Percentiles rank a stretch among this genome's conserved stretches.
Evolutionary conservation across 257 asterid genomes (phyloP).

Genomic region (Paraleonurus japonicus): DNA sequence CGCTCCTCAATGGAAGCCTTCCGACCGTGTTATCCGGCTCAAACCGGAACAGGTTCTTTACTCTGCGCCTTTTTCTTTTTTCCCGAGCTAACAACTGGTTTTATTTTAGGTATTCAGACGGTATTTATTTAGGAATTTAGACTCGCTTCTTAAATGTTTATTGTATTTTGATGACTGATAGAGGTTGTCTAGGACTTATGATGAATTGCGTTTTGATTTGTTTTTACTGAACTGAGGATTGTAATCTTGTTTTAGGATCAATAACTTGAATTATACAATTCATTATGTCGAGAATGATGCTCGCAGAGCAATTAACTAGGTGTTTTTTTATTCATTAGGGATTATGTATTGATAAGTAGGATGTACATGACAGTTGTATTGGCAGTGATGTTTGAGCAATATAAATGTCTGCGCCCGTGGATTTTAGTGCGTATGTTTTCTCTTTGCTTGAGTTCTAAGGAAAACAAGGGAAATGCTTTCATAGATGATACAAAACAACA

Average conservation of each 20-base stretch:
- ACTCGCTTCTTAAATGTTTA: neutral
- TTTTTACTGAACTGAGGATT: constrained; percentile 1
- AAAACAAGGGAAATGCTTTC: neutral
- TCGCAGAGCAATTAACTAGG: neutral
- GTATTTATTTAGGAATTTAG: neutral
- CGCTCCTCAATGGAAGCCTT: constrained; percentile 70
- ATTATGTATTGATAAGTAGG: neutral
- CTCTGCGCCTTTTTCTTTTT: neutral
- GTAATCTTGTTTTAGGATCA: neutral
- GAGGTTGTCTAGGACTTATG: neutral
- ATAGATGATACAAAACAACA: neutral
- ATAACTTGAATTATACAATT: neutral
- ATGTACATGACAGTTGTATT: neutral
- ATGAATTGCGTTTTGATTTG: neutral
- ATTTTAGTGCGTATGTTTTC: constrained; percentile 8
- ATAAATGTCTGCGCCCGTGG: neutral
- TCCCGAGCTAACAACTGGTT: constrained; percentile 8
- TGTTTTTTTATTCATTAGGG: neutral
- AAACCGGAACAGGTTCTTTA: constrained; percentile 66
- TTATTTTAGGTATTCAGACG: constrained; percentile 7
- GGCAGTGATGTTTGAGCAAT: constrained; percentile 2
- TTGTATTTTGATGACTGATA: constrained; percentile 7
- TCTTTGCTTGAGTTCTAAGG: constrained; percentile 2
- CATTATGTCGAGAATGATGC: constrained; percentile 2
- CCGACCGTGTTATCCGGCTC: constrained; percentile 69